A percentile compares a stretch with the other conserved stretches of the same genome.
These are phyloP conservation scores for Diaporthe australafricana DNA, from an alignment of 2,329 filamentous ascomycete genomes.

Conservation along the genomic window DNA sequence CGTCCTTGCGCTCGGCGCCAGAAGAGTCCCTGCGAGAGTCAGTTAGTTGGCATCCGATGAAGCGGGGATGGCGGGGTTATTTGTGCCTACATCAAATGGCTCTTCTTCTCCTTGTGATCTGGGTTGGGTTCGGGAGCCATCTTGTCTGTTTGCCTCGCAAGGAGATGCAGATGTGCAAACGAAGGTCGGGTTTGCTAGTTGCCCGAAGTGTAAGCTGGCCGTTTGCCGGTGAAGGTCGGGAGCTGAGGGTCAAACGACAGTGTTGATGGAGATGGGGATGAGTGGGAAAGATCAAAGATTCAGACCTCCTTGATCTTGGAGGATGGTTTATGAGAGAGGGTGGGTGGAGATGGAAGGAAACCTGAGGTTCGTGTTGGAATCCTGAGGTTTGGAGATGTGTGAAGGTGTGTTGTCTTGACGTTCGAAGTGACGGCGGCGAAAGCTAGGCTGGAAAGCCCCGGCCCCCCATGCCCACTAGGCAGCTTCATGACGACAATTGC, in stretches of 20 bases:
- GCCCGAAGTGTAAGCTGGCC: slow-evolving; percentile 25
- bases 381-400: slow-evolving; percentile 18
- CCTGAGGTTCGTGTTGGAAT: slow-evolving; percentile 14
- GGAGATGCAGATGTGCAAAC: slow-evolving; percentile 32
- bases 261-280: not conserved
- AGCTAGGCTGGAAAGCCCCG: slow-evolving; percentile 27
- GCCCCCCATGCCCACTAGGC: slow-evolving; percentile 30
- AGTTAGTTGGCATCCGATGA: not conserved
- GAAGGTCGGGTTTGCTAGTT: slow-evolving; percentile 27
- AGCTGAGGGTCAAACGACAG: slow-evolving; percentile 29
- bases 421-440: slow-evolving; percentile 21
- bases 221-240: slow-evolving; percentile 21
- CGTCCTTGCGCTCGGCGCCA: slow-evolving; percentile 87
- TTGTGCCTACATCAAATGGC: slow-evolving; percentile 79
- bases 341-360: slow-evolving; percentile 16
- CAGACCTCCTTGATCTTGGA: slow-evolving; percentile 14
- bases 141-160: slow-evolving; percentile 52
- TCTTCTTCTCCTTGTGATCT: slow-evolving; percentile 78
- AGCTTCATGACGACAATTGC: slow-evolving; percentile 36
- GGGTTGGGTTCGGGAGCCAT: slow-evolving; percentile 75
- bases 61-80: slow-evolving; percentile 23
- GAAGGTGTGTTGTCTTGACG: slow-evolving; percentile 28
- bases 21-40: slow-evolving; percentile 78
- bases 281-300: slow-evolving; percentile 19
- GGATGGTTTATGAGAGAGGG: slow-evolving; percentile 10